Evolutionary conservation across 495 filamentous ascomycete species (phyloP), one percentile per base, ranked within the genome.

Genomic region (Aspergillus mulundensis): DNA sequence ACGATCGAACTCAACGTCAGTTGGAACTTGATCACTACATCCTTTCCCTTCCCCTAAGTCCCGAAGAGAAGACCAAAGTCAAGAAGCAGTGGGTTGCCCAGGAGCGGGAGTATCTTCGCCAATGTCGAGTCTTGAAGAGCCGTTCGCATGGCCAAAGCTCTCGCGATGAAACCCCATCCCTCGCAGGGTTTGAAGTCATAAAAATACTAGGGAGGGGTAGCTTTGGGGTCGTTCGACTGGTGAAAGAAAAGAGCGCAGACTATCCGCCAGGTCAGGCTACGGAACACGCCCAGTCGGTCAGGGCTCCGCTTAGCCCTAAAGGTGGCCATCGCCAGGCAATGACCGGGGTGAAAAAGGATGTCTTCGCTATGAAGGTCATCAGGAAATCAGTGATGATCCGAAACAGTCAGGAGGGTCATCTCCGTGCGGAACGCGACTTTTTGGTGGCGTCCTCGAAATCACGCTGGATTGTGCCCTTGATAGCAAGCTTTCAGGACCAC

Each of bases 341-440:
- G 65, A 62, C 59, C 7, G 67, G 66, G 3, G 57, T 67, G 41
- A 73, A 67, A 45, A 81, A 80, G 41, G 77, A 83, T 44, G 84
- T 96, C 2, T 96, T 87, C 67, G 93, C 93, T 7, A 96, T 97
- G 91, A 97, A 97, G 68, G 88, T 94, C 16, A 96, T 97, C 55
- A 87, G 87, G 34, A 97, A 97, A 70, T 86, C 87, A 2, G 85
- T 88, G 16, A 96, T 96, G 90, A 78, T 97, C 16, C 84, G 84
- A 2, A 90, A 89, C 50, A 86, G 87, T 60, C 93, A 97, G 70
- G 93, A 97, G 73, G 91, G 88, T 10, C 93, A 97, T 68, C 72
- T 97, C 18, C 83, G 90, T 48, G 93, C 91, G 0, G 93, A 97
- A 67, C 80, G 92, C 56, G 93, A 97, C 63, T 95, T 96, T 58